Evolutionary conservation across 257 asterid genomes (phyloP).

Genomic region (Sherardia arvensis): DNA sequence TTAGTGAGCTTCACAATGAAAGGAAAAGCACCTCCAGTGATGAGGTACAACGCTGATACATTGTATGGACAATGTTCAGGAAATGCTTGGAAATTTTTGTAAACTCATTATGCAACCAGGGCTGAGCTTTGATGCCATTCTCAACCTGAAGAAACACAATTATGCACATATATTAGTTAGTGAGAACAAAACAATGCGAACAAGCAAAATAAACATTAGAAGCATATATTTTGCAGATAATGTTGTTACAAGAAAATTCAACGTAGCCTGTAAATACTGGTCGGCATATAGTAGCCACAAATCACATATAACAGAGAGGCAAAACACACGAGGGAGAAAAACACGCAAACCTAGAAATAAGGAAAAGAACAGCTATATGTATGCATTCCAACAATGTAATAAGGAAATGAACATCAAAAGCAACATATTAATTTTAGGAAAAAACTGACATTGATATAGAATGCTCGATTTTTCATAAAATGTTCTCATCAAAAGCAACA

Average conservation of each 20-base stretch:
- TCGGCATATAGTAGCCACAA: not conserved
- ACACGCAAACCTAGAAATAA: not conserved
- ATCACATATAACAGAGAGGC: not conserved
- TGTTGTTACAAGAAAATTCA: not conserved
- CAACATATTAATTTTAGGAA: not conserved
- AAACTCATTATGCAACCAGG: conserved; percentile 54
- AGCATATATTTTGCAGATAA: not conserved
- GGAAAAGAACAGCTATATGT: not conserved
- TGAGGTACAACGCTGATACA: conserved; percentile 76
- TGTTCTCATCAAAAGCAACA: too few relatives aligned
- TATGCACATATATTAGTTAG: conserved; percentile 4
- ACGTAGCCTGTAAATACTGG: not conserved
- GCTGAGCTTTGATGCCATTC: conserved; percentile 76
- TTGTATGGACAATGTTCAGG: conserved; percentile 54
- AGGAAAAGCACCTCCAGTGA: conserved; percentile 57
- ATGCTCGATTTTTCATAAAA: not conserved
- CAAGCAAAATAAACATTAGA: not conserved
- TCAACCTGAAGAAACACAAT: conserved; percentile 40
- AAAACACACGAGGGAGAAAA: not conserved
- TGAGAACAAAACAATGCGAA: not conserved
- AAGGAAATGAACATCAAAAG: too few relatives aligned
- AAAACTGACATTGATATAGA: not conserved
- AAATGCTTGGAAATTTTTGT: conserved; percentile 51
- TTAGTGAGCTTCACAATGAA: not conserved
- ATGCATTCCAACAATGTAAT: not conserved